Evolutionary conservation across 2,329 filamentous ascomycete species (phyloP), one percentile per base, ranked within the genome.

Genomic region (Fusarium lateritium): DNA sequence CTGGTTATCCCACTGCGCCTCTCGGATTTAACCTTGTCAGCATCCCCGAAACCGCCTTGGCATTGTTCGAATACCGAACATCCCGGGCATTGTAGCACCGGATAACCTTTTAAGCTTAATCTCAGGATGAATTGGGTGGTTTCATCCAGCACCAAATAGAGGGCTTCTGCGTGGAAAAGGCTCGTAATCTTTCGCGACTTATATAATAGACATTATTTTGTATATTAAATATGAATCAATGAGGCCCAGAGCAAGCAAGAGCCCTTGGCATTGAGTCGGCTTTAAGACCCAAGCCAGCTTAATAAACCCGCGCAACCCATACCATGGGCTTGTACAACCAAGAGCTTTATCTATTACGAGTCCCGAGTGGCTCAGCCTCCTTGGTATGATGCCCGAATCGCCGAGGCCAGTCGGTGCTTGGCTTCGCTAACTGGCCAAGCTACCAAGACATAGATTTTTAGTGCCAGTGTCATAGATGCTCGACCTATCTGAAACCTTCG

Each of bases 341-440:
- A 49, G 17, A 7, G 45, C 15, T 50, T 11, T 14, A 44, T 28
- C 31, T 42, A 51, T 65, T 49, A 69, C 66, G 65, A 66, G 26
- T 19, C 57, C 26, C 21, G 42, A 53, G 66, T 69, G 65, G 65
- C 66, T 69, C 33, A 69, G 65, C 61, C 55, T 69, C 19, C 19
- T 19, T 19, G 19, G 65, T 51, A 68, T 53, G 11, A 67, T 51
- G 66, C 43, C 49, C 34, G 47, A 43, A 21, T 36, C 31, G 65
- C 47, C 62, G 14, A 55, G 55, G 13, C 33, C 36, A 34, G 38
- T 36, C 19, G 42, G 10, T 34, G 17, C 56, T 69, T 65, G 60
- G 59, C 60, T 57, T 57, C 22, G 31, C 60, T 63, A 63, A 57
- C 38, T 49, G 58, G 60, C 58, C 60, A 57, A 63, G 60, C 39